Conservation (phyloP, 2,329 filamentous ascomycete genomes). For the Ciborinia camelliae region DNA sequence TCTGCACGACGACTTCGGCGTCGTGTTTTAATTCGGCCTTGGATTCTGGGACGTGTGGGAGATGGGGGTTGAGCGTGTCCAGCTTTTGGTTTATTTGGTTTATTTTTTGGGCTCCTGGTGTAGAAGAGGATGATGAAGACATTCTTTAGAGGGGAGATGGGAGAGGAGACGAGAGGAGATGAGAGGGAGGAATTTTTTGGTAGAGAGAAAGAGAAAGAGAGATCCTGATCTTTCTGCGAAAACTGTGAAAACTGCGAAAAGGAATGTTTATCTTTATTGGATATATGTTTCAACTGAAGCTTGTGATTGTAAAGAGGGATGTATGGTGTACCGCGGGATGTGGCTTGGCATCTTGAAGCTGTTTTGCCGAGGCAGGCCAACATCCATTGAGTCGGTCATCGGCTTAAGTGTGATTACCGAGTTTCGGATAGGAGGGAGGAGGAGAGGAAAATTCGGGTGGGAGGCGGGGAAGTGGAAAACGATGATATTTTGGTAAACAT, state of each 20-base stretch:
- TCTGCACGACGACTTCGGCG: conserved; percentile 31
- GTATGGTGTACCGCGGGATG: neutral
- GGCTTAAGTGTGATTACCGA: conserved; percentile 7
- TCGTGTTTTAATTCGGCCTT: conserved; percentile 37
- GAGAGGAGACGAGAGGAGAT: conserved; percentile 4
- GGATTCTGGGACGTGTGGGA: conserved; percentile 37
- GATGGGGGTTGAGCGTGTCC: conserved; percentile 32
- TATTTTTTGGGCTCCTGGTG: conserved; percentile 26
- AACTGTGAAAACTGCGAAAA: neutral
- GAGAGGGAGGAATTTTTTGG: neutral
- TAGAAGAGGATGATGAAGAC: conserved; percentile 20
- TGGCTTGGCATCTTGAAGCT: neutral
- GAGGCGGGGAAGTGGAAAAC: neutral
- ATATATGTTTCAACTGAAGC: neutral
- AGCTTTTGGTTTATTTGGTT: conserved; percentile 35
- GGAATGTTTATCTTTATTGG: neutral
- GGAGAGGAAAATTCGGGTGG: neutral
- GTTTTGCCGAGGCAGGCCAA: conserved; percentile 19
- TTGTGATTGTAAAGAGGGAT: conserved; percentile 5
- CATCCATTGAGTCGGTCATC: neutral
- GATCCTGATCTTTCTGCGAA: no score
- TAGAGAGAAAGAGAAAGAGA: no score
- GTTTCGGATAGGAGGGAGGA: conserved; percentile 7
- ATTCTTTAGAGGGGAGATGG: conserved; percentile 5
- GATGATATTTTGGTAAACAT: neutral